Evolutionary conservation across 2,329 filamentous ascomycete genomes (phyloP).

Genomic region (Curvularia verruculosa): DNA sequence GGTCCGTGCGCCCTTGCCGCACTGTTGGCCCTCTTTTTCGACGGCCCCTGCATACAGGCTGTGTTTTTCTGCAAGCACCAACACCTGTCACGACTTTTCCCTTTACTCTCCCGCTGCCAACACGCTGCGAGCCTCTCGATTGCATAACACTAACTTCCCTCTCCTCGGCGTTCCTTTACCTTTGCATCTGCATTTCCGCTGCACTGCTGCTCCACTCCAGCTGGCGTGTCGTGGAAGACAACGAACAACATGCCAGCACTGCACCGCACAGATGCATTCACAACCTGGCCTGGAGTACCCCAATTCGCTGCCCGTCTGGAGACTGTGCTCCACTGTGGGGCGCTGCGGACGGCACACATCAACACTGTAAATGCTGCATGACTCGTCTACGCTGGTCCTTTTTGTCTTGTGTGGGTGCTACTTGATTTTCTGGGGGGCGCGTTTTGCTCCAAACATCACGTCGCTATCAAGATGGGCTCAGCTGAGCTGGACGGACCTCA

Average conservation of each 20-base stretch:
- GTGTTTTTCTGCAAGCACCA: constrained; percentile 27
- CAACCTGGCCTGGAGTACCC: constrained; percentile 11
- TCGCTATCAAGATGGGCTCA: not conserved
- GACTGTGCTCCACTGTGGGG: constrained; percentile 27
- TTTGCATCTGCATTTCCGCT: not conserved
- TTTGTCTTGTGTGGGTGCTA: not conserved
- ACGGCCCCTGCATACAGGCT: constrained; percentile 30
- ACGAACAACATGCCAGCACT: constrained; percentile 24
- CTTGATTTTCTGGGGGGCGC: constrained; percentile 2
- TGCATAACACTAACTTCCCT: constrained; percentile 11
- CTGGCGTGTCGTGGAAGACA: constrained; percentile 24
- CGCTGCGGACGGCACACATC: constrained; percentile 26
- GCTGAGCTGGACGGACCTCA: not conserved
- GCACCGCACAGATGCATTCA: constrained; percentile 19
- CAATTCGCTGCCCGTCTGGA: constrained; percentile 31
- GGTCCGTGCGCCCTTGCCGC: constrained; percentile 20
- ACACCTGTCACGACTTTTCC: constrained; percentile 37
- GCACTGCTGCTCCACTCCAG: constrained; percentile 14
- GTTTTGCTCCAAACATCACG: not conserved
- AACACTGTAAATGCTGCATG: constrained; percentile 12
- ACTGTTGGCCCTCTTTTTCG: constrained; percentile 6
- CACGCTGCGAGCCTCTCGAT: constrained; percentile 10
- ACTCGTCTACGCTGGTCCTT: constrained; percentile 6
- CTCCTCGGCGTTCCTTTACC: not conserved
- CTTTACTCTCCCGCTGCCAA: constrained; percentile 25